A percentile compares a stretch with the other conserved stretches of the same genome.
Conservation (phyloP, 2,329 filamentous ascomycete species). For the Colletotrichum orbiculare region DNA sequence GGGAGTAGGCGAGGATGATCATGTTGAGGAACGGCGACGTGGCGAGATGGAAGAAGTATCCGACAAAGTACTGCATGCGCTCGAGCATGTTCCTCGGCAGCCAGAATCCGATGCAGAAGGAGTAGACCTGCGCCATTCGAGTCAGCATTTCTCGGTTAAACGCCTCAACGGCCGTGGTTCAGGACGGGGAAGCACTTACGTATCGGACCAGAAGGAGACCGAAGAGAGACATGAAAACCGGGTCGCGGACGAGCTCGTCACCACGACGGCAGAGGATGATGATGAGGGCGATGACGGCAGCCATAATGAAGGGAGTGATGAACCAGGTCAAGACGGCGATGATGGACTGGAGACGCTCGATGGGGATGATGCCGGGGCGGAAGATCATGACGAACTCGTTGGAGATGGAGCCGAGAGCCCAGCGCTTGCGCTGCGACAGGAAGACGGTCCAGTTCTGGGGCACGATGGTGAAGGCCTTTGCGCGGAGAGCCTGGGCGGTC, state of each 20-base stretch:
- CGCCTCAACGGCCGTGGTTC: neutral
- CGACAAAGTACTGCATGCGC: conserved; percentile 51
- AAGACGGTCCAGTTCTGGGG: conserved; percentile 59
- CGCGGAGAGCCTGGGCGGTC: conserved; percentile 58
- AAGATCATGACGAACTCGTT: conserved; percentile 63
- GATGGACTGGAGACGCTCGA: conserved; percentile 57
- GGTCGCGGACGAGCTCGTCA: conserved; percentile 46
- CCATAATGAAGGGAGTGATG: conserved; percentile 57
- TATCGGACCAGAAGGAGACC: conserved; percentile 51
- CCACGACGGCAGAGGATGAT: conserved; percentile 49
- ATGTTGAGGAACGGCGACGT: conserved; percentile 57
- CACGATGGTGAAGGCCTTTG: conserved; percentile 59
- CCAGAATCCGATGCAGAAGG: conserved; percentile 56
- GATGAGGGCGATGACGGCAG: conserved; percentile 51
- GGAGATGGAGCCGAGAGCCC: conserved; percentile 59
- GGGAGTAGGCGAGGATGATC: conserved; percentile 53
- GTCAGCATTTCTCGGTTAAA: conserved; percentile 16
- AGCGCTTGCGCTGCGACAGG: conserved; percentile 59
- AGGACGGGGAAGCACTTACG: conserved; percentile 45
- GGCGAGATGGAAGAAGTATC: conserved; percentile 50
- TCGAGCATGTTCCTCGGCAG: conserved; percentile 52
- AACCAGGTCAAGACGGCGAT: conserved; percentile 59
- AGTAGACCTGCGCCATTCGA: conserved; percentile 47
- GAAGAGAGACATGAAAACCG: conserved; percentile 51
- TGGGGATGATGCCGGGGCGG: conserved; percentile 52